phyloP scores from a whole-genome alignment of 106 monocot species.

The Platanthera guangdongensis region DNA sequence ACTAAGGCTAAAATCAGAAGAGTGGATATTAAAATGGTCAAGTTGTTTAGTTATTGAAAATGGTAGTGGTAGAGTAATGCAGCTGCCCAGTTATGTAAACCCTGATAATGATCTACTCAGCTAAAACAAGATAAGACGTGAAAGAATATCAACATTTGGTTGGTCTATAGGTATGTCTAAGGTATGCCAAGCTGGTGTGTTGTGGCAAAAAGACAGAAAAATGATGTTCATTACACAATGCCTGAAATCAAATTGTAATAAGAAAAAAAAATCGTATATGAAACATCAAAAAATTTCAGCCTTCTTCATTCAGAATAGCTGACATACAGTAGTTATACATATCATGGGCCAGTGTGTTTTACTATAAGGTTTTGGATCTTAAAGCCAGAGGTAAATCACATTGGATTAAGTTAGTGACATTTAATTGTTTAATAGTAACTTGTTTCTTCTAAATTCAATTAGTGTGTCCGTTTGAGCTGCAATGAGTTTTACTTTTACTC shows the following conservation, averaged over 20 bases:
- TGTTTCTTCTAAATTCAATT: no score
- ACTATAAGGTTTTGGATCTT: no score
- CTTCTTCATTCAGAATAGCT: background rate
- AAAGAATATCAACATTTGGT: background rate
- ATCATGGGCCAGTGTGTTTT: no score
- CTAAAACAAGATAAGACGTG: background rate
- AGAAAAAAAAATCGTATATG: background rate
- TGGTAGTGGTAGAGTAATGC: background rate
- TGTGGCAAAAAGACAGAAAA: background rate
- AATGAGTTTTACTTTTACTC: no score
- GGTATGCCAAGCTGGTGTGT: background rate
- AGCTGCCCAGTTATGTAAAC: background rate
- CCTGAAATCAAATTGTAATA: background rate
- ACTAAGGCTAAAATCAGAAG: background rate
- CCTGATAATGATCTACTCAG: background rate
- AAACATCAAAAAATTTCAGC: background rate
- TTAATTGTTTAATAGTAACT: no score
- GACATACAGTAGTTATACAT: background rate
- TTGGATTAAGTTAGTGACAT: no score
- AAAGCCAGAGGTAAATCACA: no score
- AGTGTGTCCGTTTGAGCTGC: no score
- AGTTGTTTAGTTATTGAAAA: background rate
- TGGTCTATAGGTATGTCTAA: background rate
- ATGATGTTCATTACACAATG: background rate
- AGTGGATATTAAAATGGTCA: background rate